Evolutionary conservation across 2,329 filamentous ascomycete species (phyloP).

Genomic region (Phaeoacremonium minimum): DNA sequence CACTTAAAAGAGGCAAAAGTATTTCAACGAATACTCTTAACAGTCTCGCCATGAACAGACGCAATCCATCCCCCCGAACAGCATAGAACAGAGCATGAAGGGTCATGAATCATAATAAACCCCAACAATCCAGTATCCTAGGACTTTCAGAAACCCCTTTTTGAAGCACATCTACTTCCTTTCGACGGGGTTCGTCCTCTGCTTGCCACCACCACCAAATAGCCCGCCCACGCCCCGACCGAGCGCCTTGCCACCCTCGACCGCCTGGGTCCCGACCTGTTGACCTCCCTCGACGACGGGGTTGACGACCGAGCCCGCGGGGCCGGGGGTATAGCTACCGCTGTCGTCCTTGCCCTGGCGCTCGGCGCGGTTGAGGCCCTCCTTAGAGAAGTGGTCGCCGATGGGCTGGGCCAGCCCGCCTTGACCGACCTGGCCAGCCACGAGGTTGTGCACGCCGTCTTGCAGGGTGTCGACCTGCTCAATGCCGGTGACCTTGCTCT

Average conservation of each 20-base stretch:
- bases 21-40: no score
- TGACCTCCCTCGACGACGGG: slow-evolving; percentile 21
- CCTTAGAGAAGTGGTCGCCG: slow-evolving; percentile 57
- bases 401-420: slow-evolving; percentile 62
- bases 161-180: no score
- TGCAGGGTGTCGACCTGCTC: slow-evolving; percentile 24
- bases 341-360: slow-evolving; percentile 59
- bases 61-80: no score
- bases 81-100: no score
- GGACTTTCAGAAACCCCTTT: no score
- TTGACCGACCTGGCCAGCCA: slow-evolving; percentile 60
- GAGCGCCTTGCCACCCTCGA: slow-evolving; percentile 24
- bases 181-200: no score
- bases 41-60: no score
- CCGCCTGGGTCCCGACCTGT: slow-evolving; percentile 18
- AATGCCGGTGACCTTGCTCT: slow-evolving; percentile 29
- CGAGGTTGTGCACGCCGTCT: slow-evolving; percentile 61
- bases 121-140: no score
- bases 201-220: slow-evolving; percentile 22
- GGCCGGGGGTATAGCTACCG: slow-evolving; percentile 37
- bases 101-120: no score
- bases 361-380: slow-evolving; percentile 63
- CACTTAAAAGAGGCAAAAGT: no score
- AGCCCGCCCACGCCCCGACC: slow-evolving; percentile 25
- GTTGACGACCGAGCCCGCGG: slow-evolving; percentile 15